phyloP scores from a whole-genome alignment of 2,329 filamentous ascomycete species.

The Aschersonia sp. region DNA sequence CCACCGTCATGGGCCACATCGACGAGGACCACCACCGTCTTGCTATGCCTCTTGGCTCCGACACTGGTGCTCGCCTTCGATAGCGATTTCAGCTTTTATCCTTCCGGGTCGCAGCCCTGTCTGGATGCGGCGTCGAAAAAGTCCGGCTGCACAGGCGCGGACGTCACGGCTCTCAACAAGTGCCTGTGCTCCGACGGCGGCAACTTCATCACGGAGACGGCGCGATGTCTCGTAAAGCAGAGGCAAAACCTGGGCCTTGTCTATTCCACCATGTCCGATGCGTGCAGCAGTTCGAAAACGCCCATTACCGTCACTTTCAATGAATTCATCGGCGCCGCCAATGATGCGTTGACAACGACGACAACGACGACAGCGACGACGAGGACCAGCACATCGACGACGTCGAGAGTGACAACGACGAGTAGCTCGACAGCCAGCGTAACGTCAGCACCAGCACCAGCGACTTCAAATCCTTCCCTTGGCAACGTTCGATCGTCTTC shows the following conservation, averaged over 20 bases:
- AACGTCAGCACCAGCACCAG: neutral
- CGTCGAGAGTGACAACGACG: too few relatives aligned
- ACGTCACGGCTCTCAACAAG: constrained; percentile 24
- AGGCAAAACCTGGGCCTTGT: constrained; percentile 22
- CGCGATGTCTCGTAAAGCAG: constrained; percentile 26
- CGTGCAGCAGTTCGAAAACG: constrained; percentile 29
- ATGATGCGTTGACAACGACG: neutral
- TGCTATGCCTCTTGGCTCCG: constrained; percentile 13
- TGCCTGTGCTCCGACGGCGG: constrained; percentile 36
- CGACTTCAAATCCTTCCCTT: neutral
- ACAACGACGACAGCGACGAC: constrained; percentile 19
- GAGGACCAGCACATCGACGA: neutral
- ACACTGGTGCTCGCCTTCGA: constrained; percentile 10
- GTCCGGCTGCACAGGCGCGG: constrained; percentile 25
- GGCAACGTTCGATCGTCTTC: neutral
- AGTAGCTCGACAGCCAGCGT: neutral
- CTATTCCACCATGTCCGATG: constrained; percentile 26
- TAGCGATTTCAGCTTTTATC: constrained; percentile 20
- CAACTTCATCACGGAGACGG: constrained; percentile 31
- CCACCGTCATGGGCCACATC: neutral
- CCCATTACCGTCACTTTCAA: constrained; percentile 25
- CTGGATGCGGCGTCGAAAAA: constrained; percentile 23
- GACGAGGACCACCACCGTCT: constrained; percentile 4
- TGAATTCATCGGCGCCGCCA: constrained; percentile 21
- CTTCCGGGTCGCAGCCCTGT: constrained; percentile 21